phyloP scores from a whole-genome alignment of 352 stramenopile species.

The Phytophthora agathidicida region DNA sequence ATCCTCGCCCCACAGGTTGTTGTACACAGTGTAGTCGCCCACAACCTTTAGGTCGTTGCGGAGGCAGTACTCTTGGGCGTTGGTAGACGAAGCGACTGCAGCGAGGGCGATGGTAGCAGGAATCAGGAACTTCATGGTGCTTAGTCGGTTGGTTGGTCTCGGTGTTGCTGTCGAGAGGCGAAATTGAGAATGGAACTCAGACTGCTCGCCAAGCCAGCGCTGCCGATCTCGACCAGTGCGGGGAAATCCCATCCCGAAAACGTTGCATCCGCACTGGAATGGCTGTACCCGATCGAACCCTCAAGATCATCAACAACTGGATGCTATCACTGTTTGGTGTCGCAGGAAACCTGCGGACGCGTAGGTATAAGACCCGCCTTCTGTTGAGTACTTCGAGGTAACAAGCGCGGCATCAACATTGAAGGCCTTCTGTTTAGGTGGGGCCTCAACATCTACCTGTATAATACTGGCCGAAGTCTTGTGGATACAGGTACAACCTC shows the following conservation, averaged over 20 bases:
- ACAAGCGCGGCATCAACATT: slow-evolving; percentile 1
- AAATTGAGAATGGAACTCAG: slow-evolving; percentile 23
- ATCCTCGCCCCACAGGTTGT: slow-evolving; percentile 47
- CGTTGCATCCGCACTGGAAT: slow-evolving; percentile 5
- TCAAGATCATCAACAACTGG: slow-evolving; percentile 16
- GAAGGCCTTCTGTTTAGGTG: too few relatives aligned
- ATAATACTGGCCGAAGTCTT: too few relatives aligned
- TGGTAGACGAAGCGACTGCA: slow-evolving; percentile 14
- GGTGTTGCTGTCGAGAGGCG: slow-evolving; percentile 1
- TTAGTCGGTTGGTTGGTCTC: slow-evolving; percentile 1
- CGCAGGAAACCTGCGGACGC: background rate
- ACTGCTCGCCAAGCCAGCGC: background rate
- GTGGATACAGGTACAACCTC: too few relatives aligned
- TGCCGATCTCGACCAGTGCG: background rate
- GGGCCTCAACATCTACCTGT: too few relatives aligned
- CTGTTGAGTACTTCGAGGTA: too few relatives aligned
- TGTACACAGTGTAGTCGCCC: slow-evolving; percentile 54
- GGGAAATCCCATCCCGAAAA: slow-evolving; percentile 16
- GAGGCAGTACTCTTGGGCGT: slow-evolving; percentile 32
- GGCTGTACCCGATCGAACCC: background rate
- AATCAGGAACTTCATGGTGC: slow-evolving; percentile 26
- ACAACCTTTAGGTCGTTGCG: slow-evolving; percentile 35
- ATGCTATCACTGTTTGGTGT: slow-evolving; percentile 19
- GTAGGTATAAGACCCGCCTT: background rate
- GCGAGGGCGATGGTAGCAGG: slow-evolving; percentile 13